These are phyloP conservation scores for Syzygium aqueum DNA, from an alignment of 345 rosid species.

Conservation along the genomic window DNA sequence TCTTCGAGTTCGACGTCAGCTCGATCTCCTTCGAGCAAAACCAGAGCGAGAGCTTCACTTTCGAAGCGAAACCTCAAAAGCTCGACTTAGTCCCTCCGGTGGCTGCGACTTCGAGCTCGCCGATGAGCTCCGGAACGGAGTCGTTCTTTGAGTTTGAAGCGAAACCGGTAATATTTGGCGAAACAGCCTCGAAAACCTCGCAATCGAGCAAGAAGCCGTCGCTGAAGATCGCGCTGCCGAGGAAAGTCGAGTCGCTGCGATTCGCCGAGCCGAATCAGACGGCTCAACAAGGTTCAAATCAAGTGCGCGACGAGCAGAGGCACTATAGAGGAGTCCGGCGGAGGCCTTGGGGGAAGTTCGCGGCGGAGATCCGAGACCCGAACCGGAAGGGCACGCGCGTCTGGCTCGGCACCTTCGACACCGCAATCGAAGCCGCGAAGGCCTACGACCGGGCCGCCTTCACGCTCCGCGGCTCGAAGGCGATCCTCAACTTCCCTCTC, in stretches of 20 bases:
- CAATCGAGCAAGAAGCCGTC: conserved; percentile 20
- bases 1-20: conserved; percentile 8
- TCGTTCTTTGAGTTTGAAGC: conserved; percentile 21
- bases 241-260: conserved; percentile 35
- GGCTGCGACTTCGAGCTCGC: neutral
- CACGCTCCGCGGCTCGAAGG: conserved; percentile 72
- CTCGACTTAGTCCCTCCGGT: neutral
- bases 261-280: conserved; percentile 14
- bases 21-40: neutral
- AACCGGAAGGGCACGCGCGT: conserved; percentile 57
- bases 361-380: conserved; percentile 95
- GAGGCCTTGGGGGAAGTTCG: conserved; percentile 96
- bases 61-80: neutral
- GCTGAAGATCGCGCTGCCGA: conserved; percentile 41
- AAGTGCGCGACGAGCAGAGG: conserved; percentile 15
- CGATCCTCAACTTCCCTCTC: conserved; percentile 81
- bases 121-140: neutral
- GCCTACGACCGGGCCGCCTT: conserved; percentile 89
- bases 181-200: conserved; percentile 18
- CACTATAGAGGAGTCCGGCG: conserved; percentile 85
- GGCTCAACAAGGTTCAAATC: neutral
- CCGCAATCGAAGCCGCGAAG: conserved; percentile 70
- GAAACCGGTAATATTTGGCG: conserved; percentile 31
- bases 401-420: conserved; percentile 87
- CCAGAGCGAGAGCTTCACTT: neutral